Percentiles rank a stretch among this genome's conserved stretches.
Conservation (phyloP, 2,329 filamentous ascomycete species). For the Claviceps sp. region DNA sequence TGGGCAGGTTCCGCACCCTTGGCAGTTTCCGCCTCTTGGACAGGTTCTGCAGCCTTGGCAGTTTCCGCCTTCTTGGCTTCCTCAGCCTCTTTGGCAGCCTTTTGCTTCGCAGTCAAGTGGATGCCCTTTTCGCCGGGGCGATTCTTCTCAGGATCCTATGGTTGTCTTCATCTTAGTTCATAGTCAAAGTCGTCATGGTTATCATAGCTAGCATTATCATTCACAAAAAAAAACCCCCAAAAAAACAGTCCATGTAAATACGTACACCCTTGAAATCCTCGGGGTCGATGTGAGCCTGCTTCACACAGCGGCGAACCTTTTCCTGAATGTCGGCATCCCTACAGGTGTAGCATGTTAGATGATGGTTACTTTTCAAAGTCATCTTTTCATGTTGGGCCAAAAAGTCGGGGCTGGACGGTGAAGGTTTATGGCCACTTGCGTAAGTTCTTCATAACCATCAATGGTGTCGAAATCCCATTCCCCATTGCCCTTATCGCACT, state of each 20-base stretch:
- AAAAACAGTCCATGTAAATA: constrained; percentile 8
- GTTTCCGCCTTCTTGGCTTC: too few relatives aligned
- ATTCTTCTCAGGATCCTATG: constrained; percentile 62
- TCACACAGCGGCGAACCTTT: constrained; percentile 60
- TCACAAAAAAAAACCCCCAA: background rate
- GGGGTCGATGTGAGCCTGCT: constrained; percentile 67
- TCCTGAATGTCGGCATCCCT: constrained; percentile 48
- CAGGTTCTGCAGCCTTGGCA: too few relatives aligned
- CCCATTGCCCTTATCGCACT: constrained; percentile 32
- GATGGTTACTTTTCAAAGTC: background rate
- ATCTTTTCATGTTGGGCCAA: background rate
- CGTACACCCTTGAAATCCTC: constrained; percentile 83
- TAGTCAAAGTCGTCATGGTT: too few relatives aligned
- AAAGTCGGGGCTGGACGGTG: background rate
- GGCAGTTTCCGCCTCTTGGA: too few relatives aligned
- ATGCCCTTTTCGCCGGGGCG: constrained; percentile 53
- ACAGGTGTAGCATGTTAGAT: constrained; percentile 11
- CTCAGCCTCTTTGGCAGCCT: constrained; percentile 16
- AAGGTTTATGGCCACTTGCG: constrained; percentile 20
- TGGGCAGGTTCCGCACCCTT: too few relatives aligned
- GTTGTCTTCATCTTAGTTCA: background rate
- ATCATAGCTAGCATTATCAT: background rate
- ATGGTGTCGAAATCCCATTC: constrained; percentile 50
- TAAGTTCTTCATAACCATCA: constrained; percentile 70
- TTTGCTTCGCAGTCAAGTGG: constrained; percentile 29